Evolutionary conservation across 805 yeast genomes (phyloP).

Genomic region (Saccharomyces jurei): DNA sequence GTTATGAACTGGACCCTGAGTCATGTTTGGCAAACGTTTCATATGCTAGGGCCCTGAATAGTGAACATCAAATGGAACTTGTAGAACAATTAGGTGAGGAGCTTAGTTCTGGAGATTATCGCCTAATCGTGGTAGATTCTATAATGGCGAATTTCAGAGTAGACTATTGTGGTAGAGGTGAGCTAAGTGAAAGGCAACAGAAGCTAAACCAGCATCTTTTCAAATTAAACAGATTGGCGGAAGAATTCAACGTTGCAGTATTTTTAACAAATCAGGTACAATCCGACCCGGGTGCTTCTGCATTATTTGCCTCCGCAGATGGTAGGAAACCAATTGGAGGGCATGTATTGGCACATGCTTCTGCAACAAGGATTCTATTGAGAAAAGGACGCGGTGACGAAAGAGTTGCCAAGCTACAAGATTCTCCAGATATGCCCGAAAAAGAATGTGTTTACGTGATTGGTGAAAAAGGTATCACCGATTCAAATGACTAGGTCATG

Average conservation of each 20-base stretch:
- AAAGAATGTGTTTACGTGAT: slow-evolving; percentile 69
- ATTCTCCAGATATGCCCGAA: slow-evolving; percentile 78
- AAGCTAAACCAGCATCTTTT: slow-evolving; percentile 53
- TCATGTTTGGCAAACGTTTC: slow-evolving; percentile 64
- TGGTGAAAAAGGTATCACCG: slow-evolving; percentile 60
- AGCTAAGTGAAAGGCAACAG: slow-evolving; percentile 67
- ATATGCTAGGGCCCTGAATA: slow-evolving; percentile 67
- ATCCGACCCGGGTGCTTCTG: slow-evolving; percentile 77
- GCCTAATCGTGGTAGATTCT: slow-evolving; percentile 57
- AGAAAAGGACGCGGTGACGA: slow-evolving; percentile 76
- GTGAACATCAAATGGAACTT: slow-evolving; percentile 72
- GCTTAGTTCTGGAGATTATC: slow-evolving; percentile 59
- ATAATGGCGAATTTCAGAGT: slow-evolving; percentile 76
- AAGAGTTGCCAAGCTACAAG: slow-evolving; percentile 71
- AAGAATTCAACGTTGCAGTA: slow-evolving; percentile 71
- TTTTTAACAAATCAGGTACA: slow-evolving; percentile 73
- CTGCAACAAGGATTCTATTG: slow-evolving; percentile 65
- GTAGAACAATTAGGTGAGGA: slow-evolving; percentile 59
- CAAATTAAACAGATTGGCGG: slow-evolving; percentile 52
- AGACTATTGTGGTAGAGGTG: slow-evolving; percentile 73
- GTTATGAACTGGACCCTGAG: slow-evolving; percentile 63
- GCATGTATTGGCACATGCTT: slow-evolving; percentile 72
- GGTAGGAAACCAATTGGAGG: slow-evolving; percentile 83
- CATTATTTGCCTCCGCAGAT: slow-evolving; percentile 71
- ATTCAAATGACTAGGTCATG: slow-evolving; percentile 28